phyloP scores from a whole-genome alignment of 2,329 filamentous ascomycete species.

The Talaromyces sp. region DNA sequence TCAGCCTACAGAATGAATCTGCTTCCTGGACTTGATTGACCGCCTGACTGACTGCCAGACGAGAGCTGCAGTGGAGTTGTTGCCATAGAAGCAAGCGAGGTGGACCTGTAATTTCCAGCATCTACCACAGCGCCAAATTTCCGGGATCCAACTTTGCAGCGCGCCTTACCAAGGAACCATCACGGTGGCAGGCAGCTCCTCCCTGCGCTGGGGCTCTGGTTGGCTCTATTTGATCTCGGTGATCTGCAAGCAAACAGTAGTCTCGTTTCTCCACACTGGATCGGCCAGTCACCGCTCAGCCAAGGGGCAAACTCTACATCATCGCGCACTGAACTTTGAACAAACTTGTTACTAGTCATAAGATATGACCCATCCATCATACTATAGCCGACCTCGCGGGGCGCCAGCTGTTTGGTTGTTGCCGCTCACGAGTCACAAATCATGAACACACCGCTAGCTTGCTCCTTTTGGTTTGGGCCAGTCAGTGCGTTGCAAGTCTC shows the following conservation, averaged over 20 bases:
- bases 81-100: background rate
- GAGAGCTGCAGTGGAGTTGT: background rate
- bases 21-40: background rate
- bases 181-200: background rate
- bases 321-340: background rate
- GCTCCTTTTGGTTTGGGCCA: background rate
- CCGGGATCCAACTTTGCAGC: background rate
- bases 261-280: background rate
- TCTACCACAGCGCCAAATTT: background rate
- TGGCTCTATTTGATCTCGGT: background rate
- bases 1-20: background rate
- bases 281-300: background rate
- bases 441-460: background rate
- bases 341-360: background rate
- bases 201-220: background rate
- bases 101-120: background rate
- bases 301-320: background rate
- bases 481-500: background rate
- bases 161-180: background rate
- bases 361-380: background rate
- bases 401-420: background rate
- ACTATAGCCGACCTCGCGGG: background rate
- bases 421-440: background rate
- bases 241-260: background rate
- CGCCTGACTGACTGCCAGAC: background rate